Base-by-base conservation (phyloP, 805 yeast genomes). In the Candida sakaeoensis region DNA sequence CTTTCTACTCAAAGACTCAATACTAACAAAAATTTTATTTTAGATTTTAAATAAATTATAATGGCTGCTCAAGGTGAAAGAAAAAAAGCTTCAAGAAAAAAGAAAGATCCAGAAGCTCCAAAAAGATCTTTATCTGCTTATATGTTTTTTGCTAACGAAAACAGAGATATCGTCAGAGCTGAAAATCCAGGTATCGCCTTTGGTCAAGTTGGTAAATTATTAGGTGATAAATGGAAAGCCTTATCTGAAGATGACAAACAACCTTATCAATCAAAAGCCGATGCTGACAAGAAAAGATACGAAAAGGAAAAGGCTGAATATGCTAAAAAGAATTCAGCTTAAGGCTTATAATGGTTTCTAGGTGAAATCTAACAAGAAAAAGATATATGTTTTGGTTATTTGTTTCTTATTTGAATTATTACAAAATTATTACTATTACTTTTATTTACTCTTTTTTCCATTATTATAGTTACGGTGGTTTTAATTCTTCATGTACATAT, bases 121-220 rank as follows among this genome's bases (percentile, higher is more conserved):
- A 93, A 93, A 87, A 87, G 98, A 71, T 88, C 97, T 18, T 74
- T 93, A 63, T 88, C 97, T 45, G 96, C 98, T 36, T 93, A 91
- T 82, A 90, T 93, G 98, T 91, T 87, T 80, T 93, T 90, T 61
- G 98, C 99, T 55, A 89, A 88, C 64, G 97, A 89, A 61, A 85
- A 86, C 78, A 90, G 99, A 77, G 97, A 91, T 69, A 79, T 80
- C 49, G 96, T 93, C 53, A 82, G 95, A 66, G 82, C 91, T 47
- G 98, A 90, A 66, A 88, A 91, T 77, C 97, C 98, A 57, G 96
- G 95, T 63, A 85, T 90, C 54, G 71, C 90, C 31, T 93, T 93
- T 59, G 99, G 95, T 52, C 95, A 89, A 72, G 91, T 93, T 51
- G 98, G 98, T 62, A 88, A 84, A 69, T 66, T 88, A 46, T 80